Evolutionary conservation across 106 monocot genomes (phyloP).

Genomic region (Hemerocallis citrina): DNA sequence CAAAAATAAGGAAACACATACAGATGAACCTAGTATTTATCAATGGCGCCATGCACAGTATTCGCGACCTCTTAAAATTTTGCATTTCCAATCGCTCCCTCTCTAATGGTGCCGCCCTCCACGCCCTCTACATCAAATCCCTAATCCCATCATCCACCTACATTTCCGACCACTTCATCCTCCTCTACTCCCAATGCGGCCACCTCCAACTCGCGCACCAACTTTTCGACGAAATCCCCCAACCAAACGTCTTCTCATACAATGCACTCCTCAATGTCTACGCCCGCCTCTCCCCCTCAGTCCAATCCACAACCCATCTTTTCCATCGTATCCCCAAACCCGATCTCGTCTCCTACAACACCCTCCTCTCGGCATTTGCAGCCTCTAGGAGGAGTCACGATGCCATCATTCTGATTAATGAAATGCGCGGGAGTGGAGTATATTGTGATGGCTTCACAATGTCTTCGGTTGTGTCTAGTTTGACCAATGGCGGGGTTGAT

Average conservation of each 20-base stretch:
- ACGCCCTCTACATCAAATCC: constrained; percentile 46
- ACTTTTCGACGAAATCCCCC: constrained; percentile 56
- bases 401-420: constrained; percentile 23
- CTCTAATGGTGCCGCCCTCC: constrained; percentile 26
- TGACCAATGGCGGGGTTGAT: too few species aligned
- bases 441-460: constrained; percentile 42
- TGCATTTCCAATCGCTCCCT: constrained; percentile 27
- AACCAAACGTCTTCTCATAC: constrained; percentile 63
- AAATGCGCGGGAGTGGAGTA: constrained; percentile 10
- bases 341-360: constrained; percentile 68
- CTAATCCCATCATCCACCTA: constrained; percentile 30
- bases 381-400: constrained; percentile 7
- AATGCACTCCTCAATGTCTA: constrained; percentile 64
- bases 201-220: constrained; percentile 28
- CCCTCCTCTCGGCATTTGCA: constrained; percentile 40
- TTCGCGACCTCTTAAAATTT: constrained; percentile 22
- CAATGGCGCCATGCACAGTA: too few species aligned
- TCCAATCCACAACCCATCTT: constrained; percentile 13
- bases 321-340: constrained; percentile 42
- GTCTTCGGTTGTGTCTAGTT: constrained; percentile 45
- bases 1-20: too few species aligned
- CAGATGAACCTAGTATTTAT: too few species aligned
- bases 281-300: constrained; percentile 18
- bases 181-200: constrained; percentile 43
- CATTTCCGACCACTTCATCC: constrained; percentile 47